Conservation (phyloP, 2,329 filamentous ascomycete genomes). For the Fusarium acutatum region DNA sequence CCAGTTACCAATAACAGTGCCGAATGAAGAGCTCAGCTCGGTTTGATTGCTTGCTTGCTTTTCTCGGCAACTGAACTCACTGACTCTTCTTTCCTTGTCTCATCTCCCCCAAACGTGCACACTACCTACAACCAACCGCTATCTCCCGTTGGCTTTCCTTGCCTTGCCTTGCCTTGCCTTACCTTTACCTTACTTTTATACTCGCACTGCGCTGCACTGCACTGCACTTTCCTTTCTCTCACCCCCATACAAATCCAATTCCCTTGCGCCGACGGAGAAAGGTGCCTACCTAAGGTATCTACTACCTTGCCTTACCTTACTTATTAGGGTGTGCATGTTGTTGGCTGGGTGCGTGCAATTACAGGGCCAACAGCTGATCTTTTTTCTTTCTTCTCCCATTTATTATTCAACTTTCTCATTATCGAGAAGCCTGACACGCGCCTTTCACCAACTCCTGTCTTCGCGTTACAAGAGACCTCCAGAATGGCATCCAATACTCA, state of each 20-base stretch:
- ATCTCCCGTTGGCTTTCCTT: not conserved
- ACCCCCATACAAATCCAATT: conserved; percentile 8
- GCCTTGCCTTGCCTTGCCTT: not conserved
- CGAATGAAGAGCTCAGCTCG: not conserved
- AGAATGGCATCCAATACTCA: not conserved
- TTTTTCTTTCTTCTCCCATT: not conserved
- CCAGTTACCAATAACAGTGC: not conserved
- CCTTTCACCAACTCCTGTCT: conserved; percentile 8
- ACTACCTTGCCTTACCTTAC: not conserved
- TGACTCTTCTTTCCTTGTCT: conserved; percentile 7
- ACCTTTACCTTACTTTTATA: not conserved
- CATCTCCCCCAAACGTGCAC: conserved; percentile 30
- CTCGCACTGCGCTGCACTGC: not conserved
- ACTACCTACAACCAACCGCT: not conserved
- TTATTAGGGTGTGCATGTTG: conserved; percentile 26
- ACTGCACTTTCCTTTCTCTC: conserved; percentile 14
- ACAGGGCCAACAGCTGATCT: conserved; percentile 22
- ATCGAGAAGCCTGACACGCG: conserved; percentile 11
- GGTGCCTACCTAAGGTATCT: not conserved
- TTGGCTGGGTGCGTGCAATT: conserved; percentile 18
- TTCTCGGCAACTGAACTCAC: conserved; percentile 1
- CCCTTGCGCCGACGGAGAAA: conserved; percentile 25
- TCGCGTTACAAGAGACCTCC: not conserved
- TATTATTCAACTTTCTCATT: not conserved
- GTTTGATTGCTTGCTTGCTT: not conserved